These are phyloP conservation scores for Metschnikowia hibisci DNA, from an alignment of 805 yeast species.

Conservation along the genomic window DNA sequence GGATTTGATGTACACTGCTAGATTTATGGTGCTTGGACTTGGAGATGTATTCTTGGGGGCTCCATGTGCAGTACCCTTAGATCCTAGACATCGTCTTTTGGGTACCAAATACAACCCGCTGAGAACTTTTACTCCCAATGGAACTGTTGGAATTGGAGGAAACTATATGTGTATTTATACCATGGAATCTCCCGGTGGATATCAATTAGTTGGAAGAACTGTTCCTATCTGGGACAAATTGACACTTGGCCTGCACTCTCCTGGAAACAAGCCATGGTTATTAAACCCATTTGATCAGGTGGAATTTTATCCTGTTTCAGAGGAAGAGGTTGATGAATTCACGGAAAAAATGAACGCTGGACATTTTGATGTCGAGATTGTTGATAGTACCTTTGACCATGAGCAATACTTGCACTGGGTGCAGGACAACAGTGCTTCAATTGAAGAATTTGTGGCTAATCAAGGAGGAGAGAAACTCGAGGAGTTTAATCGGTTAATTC, in stretches of 20 bases:
- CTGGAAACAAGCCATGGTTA: constrained; percentile 74
- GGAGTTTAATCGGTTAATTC: constrained; percentile 81
- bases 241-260: constrained; percentile 62
- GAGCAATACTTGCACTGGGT: constrained; percentile 76
- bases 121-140: constrained; percentile 92
- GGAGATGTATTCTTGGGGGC: constrained; percentile 98
- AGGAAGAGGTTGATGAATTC: constrained; percentile 69
- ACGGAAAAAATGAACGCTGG: constrained; percentile 80
- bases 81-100: constrained; percentile 88
- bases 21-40: constrained; percentile 87
- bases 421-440: constrained; percentile 65
- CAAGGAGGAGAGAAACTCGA: constrained; percentile 81
- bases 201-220: constrained; percentile 93
- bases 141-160: constrained; percentile 97
- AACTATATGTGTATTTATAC: constrained; percentile 98
- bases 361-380: constrained; percentile 66
- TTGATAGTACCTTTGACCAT: constrained; percentile 79
- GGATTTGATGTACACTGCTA: constrained; percentile 83
- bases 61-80: constrained; percentile 97
- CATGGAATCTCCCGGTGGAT: constrained; percentile 98
- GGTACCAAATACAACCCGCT: constrained; percentile 97
- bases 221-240: constrained; percentile 97
- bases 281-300: constrained; percentile 90
- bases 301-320: constrained; percentile 88
- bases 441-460: constrained; percentile 58